These are phyloP conservation scores for Phytopythium cucurbitacearum DNA, from an alignment of 352 stramenopile genomes.

Conservation along the genomic window DNA sequence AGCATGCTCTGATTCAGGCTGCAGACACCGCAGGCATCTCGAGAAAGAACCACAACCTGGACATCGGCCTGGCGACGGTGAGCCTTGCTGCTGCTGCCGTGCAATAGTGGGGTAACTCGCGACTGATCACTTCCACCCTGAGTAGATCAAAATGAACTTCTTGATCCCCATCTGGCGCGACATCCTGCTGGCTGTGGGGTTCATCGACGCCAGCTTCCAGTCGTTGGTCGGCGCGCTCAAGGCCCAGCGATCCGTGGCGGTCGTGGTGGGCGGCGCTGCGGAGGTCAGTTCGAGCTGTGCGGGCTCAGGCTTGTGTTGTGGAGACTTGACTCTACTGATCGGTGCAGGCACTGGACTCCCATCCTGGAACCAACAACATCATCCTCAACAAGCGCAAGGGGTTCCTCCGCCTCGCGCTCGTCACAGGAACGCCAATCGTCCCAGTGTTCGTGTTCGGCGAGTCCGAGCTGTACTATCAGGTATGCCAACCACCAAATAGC, in stretches of 20 bases:
- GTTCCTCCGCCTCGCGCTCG: constrained; percentile 56
- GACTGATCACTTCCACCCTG: neutral
- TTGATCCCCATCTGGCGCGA: constrained; percentile 47
- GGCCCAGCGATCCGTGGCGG: constrained; percentile 22
- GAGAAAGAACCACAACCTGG: constrained; percentile 30
- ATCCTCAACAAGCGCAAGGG: constrained; percentile 66
- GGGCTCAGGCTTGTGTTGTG: too few species aligned
- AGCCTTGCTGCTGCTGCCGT: too few species aligned
- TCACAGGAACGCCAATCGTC: constrained; percentile 47
- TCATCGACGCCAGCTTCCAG: constrained; percentile 44
- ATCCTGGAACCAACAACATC: constrained; percentile 38
- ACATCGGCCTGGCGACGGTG: constrained; percentile 44
- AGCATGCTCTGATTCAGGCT: constrained; percentile 5
- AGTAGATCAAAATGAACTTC: constrained; percentile 45
- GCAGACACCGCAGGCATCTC: constrained; percentile 29
- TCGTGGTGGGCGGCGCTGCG: constrained; percentile 42
- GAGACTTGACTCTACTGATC: neutral
- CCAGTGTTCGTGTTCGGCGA: constrained; percentile 74
- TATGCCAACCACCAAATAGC: neutral
- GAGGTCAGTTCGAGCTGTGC: constrained; percentile 15
- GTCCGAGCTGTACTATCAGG: constrained; percentile 48
- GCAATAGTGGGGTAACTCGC: neutral
- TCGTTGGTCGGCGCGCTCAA: constrained; percentile 25
- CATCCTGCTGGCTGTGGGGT: constrained; percentile 39
- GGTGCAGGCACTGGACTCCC: constrained; percentile 33